These are phyloP conservation scores for Linum trigynum DNA, from an alignment of 345 rosid genomes.

Conservation along the genomic window DNA sequence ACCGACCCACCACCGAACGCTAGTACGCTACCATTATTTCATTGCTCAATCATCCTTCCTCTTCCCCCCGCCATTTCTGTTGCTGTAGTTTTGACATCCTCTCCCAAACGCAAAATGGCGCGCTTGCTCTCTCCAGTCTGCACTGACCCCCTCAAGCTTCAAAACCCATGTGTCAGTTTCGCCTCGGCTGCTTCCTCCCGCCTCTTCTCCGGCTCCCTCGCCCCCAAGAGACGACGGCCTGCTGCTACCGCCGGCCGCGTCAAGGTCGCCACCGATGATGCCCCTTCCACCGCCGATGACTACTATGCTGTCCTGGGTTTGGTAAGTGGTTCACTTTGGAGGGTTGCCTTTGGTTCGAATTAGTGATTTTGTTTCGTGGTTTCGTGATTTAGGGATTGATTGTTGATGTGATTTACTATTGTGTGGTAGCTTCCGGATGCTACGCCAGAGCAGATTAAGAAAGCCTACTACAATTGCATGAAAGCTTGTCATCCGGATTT, in stretches of 20 bases:
- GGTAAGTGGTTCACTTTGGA: slow-evolving; percentile 29
- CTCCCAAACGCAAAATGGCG: slow-evolving; percentile 38
- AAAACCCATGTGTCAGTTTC: slow-evolving; percentile 30
- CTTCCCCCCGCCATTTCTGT: background rate
- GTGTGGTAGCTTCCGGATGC: slow-evolving; percentile 73
- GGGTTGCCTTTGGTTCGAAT: background rate
- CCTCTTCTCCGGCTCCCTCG: slow-evolving; percentile 18
- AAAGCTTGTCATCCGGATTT: slow-evolving; percentile 93
- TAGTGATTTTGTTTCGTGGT: background rate
- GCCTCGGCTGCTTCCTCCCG: slow-evolving; percentile 32
- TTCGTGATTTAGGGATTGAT: background rate
- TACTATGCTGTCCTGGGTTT: slow-evolving; percentile 80
- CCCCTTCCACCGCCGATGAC: slow-evolving; percentile 57
- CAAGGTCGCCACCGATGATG: slow-evolving; percentile 45
- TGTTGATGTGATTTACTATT: background rate
- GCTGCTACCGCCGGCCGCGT: slow-evolving; percentile 17
- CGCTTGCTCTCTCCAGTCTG: slow-evolving; percentile 66
- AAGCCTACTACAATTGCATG: slow-evolving; percentile 95
- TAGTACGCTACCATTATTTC: no score
- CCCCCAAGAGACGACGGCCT: slow-evolving; percentile 23
- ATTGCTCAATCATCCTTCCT: background rate
- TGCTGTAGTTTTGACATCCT: no score
- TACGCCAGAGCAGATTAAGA: slow-evolving; percentile 72
- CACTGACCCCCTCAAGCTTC: slow-evolving; percentile 54
- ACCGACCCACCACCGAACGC: no score